phyloP scores from a whole-genome alignment of 2,329 filamentous ascomycete species.

The Ascochyta lentis region DNA sequence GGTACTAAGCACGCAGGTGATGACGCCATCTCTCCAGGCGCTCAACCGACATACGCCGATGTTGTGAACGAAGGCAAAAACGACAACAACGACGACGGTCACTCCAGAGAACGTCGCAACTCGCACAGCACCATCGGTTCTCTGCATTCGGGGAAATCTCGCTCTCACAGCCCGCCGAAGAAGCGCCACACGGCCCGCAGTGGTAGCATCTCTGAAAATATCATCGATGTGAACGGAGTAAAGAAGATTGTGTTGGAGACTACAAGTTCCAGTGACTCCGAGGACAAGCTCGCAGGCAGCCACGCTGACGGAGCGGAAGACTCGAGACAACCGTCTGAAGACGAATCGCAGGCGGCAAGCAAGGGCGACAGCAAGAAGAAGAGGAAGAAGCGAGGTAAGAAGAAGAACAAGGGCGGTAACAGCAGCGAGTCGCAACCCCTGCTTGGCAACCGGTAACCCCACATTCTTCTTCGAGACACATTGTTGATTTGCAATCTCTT shows the following conservation, averaged over 20 bases:
- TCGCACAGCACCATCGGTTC: conserved; percentile 47
- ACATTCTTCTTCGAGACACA: conserved; percentile 5
- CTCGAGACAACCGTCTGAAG: conserved; percentile 25
- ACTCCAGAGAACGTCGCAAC: conserved; percentile 22
- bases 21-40: conserved; percentile 30
- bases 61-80: conserved; percentile 22
- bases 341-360: conserved; percentile 29
- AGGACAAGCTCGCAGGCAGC: conserved; percentile 29
- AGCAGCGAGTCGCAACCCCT: conserved; percentile 43
- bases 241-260: conserved; percentile 78
- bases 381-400: conserved; percentile 43
- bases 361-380: conserved; percentile 49
- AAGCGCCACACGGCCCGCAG: conserved; percentile 65
- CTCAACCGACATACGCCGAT: conserved; percentile 16
- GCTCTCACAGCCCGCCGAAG: conserved; percentile 34
- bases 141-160: conserved; percentile 34
- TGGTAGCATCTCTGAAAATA: conserved; percentile 79
- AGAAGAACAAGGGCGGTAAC: conserved; percentile 45
- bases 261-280: conserved; percentile 61
- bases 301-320: conserved; percentile 34
- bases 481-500: conserved; percentile 1
- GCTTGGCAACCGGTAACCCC: conserved; percentile 27
- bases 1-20: conserved; percentile 25
- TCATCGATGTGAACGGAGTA: conserved; percentile 76
- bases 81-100: conserved; percentile 22